Conservation (phyloP, 345 rosid species). For the Citrus hindsii region DNA sequence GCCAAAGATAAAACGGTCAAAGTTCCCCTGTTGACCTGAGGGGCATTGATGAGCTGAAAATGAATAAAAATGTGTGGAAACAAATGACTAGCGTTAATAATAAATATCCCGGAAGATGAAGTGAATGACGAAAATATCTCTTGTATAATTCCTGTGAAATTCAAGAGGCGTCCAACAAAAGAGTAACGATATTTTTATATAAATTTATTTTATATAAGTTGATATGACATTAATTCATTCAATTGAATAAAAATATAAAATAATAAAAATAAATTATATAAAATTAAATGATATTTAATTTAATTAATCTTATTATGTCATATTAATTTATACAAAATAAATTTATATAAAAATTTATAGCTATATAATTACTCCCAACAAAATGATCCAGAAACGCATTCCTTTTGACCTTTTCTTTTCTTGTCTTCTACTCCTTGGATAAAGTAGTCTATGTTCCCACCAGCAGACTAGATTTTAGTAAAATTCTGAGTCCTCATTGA, state of each 20-base stretch:
- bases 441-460: background rate
- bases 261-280: too few relatives aligned
- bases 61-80: background rate
- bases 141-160: background rate
- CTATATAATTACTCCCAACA: fast-evolving
- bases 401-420: background rate
- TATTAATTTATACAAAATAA: too few relatives aligned
- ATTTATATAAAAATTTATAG: too few relatives aligned
- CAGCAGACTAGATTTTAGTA: too few relatives aligned
- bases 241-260: fast-evolving
- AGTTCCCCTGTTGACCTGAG: background rate
- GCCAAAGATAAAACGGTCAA: background rate
- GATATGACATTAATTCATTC: too few relatives aligned
- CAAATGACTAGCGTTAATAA: background rate
- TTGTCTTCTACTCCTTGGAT: background rate
- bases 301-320: fast-evolving
- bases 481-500: too few relatives aligned
- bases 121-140: background rate
- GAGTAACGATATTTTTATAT: too few relatives aligned
- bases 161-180: background rate
- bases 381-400: background rate
- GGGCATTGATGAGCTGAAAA: background rate
- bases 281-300: too few relatives aligned
- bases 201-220: too few relatives aligned
- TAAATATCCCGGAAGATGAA: background rate